These are phyloP conservation scores for Cercospora sojina DNA, from an alignment of 2,329 filamentous ascomycete genomes.

Conservation along the genomic window DNA sequence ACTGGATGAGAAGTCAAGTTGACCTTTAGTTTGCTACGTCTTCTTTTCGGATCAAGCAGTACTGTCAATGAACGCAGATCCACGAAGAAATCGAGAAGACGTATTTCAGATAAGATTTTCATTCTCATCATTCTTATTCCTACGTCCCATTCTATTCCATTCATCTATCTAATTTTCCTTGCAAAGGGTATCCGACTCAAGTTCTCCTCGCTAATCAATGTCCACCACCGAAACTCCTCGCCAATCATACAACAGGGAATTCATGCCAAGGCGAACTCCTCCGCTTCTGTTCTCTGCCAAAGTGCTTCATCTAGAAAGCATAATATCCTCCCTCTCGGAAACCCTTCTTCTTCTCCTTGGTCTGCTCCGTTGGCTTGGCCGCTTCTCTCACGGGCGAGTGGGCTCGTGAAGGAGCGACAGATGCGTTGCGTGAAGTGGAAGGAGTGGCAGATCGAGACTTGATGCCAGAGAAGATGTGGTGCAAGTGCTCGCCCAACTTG, in stretches of 20 bases:
- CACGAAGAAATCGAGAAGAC: too few species aligned
- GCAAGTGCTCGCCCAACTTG: slow-evolving; percentile 8
- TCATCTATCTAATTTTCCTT: not conserved
- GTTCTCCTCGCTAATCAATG: not conserved
- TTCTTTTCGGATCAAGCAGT: too few species aligned
- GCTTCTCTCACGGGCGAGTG: not conserved
- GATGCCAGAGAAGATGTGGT: slow-evolving; percentile 12
- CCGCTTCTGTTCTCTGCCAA: not conserved
- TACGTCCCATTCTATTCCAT: not conserved
- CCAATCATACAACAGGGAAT: not conserved
- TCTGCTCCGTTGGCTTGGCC: not conserved
- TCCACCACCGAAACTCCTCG: too few species aligned
- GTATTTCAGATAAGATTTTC: too few species aligned
- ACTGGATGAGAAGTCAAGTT: not conserved
- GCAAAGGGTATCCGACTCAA: not conserved
- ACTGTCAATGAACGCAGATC: too few species aligned
- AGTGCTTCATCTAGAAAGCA: not conserved
- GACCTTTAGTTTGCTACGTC: too few species aligned
- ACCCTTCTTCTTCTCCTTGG: not conserved
- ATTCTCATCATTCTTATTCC: not conserved
- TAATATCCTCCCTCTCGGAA: not conserved
- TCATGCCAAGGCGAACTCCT: not conserved
- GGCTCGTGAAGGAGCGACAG: not conserved
- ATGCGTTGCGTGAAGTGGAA: not conserved
- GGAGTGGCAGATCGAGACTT: slow-evolving; percentile 4